Evolutionary conservation across 768 basidiomycete genomes (phyloP).

Genomic region (Tylopilus rubrobrunneus): DNA sequence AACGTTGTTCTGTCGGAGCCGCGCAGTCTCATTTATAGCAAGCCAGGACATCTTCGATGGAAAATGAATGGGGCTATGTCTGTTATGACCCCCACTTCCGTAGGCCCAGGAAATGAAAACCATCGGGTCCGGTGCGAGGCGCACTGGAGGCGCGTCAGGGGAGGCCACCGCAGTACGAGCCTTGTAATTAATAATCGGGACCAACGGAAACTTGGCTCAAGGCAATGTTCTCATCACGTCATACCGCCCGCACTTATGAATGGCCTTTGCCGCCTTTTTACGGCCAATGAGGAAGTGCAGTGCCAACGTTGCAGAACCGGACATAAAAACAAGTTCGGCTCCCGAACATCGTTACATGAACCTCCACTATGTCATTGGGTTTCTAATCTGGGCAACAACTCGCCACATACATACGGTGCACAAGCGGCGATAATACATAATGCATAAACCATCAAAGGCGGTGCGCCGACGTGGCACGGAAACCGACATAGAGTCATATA

Average conservation of each 20-base stretch:
- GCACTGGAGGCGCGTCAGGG: constrained; percentile 5
- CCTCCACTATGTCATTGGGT: not conserved
- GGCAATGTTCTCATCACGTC: constrained; percentile 3
- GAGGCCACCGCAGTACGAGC: constrained; percentile 2
- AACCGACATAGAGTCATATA: not conserved
- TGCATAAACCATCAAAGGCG: not conserved
- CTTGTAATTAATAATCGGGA: constrained; percentile 1
- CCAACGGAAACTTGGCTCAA: not conserved
- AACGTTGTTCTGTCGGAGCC: constrained; percentile 15
- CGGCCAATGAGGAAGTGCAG: not conserved
- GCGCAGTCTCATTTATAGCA: constrained; percentile 12
- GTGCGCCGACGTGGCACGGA: not conserved
- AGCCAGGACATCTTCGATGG: not conserved
- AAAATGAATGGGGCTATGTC: not conserved
- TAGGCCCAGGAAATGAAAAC: constrained; percentile 6
- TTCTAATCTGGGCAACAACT: not conserved
- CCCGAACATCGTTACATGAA: not conserved
- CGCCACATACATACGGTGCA: not conserved
- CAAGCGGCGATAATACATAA: not conserved
- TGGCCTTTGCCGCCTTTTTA: not conserved
- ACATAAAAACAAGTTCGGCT: not conserved
- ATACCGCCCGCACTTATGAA: not conserved
- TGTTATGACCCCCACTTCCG: not conserved
- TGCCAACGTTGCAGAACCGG: not conserved
- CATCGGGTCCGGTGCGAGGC: constrained; percentile 8